Conservation (phyloP, 2,329 filamentous ascomycete species). For the Trichophyton equinum region DNA sequence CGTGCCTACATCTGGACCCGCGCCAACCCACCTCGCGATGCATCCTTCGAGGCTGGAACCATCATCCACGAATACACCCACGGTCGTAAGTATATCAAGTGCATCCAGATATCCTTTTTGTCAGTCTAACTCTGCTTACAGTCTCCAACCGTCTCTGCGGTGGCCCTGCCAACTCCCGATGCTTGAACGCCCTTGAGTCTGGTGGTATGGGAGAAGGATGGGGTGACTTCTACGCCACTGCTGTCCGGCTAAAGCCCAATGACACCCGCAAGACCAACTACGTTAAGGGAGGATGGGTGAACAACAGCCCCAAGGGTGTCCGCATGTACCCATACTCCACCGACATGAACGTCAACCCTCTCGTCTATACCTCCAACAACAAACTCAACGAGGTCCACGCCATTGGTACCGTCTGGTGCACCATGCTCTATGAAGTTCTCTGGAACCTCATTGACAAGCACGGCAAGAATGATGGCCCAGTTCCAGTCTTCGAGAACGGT, state of each 20-base stretch:
- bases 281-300: constrained; percentile 10
- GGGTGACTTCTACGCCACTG: constrained; percentile 12
- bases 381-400: constrained; percentile 5
- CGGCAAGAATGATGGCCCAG: constrained; percentile 11
- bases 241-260: constrained; percentile 7
- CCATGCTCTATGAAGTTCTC: constrained; percentile 11
- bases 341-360: constrained; percentile 9
- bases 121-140: background rate
- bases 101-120: background rate
- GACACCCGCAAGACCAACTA: constrained; percentile 9
- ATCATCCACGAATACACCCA: constrained; percentile 12
- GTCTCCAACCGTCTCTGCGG: constrained; percentile 12
- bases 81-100: constrained; percentile 8
- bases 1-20: constrained; percentile 12
- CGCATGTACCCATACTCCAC: constrained; percentile 12
- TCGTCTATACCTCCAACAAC: constrained; percentile 9
- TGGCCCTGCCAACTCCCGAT: constrained; percentile 10
- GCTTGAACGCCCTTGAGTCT: constrained; percentile 10
- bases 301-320: constrained; percentile 7
- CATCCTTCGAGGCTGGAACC: constrained; percentile 11
- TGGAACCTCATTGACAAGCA: constrained; percentile 13
- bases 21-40: constrained; percentile 10
- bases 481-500: constrained; percentile 5
- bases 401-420: constrained; percentile 10
- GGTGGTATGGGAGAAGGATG: constrained; percentile 14